Conservation (phyloP, 2,329 filamentous ascomycete genomes). For the Colletotrichum ledebouriae region DNA sequence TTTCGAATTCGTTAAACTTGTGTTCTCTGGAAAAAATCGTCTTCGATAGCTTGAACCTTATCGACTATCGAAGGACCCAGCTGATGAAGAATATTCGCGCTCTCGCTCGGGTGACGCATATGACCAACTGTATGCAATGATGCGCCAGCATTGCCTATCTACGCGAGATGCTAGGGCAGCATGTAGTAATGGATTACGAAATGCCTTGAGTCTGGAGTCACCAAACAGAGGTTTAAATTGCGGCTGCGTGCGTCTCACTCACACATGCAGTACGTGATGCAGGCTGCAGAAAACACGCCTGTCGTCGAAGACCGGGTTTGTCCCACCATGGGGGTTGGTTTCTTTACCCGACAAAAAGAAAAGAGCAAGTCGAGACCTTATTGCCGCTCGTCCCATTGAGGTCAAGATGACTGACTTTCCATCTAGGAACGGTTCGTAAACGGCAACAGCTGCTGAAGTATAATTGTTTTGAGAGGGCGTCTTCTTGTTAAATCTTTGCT, state of each 20-base stretch:
- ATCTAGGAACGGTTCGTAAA: not conserved
- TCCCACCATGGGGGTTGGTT: not conserved
- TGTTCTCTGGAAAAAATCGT: not conserved
- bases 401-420: too few relatives aligned
- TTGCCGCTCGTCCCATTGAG: slow-evolving; percentile 11
- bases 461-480: not conserved
- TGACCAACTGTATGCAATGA: not conserved
- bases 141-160: not conserved
- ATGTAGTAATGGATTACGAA: not conserved
- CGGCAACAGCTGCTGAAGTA: not conserved
- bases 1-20: not conserved
- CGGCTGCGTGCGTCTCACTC: slow-evolving; percentile 14
- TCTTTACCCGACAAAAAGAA: not conserved
- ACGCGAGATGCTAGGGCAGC: not conserved
- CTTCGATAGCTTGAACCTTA: too few relatives aligned
- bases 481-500: slow-evolving; percentile 22
- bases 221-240: slow-evolving; percentile 1
- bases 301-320: slow-evolving; percentile 4
- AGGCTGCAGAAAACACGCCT: slow-evolving; percentile 28
- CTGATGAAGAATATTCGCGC: too few relatives aligned
- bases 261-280: slow-evolving; percentile 22
- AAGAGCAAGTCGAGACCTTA: not conserved
- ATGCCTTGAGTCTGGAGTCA: not conserved
- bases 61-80: too few relatives aligned
- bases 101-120: not conserved